phyloP scores from a whole-genome alignment of 2,329 filamentous ascomycete species.

The Diaporthe humulicola region DNA sequence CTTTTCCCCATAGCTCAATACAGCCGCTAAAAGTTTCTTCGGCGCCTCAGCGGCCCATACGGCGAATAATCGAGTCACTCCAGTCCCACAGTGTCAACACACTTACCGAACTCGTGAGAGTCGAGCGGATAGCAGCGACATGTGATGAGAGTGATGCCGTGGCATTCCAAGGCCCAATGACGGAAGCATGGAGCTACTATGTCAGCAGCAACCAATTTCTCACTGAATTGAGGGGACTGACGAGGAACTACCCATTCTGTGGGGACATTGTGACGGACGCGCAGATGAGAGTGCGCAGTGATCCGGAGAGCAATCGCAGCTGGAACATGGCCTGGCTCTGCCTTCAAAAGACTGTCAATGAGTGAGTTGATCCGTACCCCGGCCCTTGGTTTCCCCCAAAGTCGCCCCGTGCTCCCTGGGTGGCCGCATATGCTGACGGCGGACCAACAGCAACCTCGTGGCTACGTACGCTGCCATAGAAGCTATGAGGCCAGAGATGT shows the following conservation, averaged over 20 bases:
- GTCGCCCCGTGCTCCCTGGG: background rate
- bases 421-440: background rate
- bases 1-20: background rate
- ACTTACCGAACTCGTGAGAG: slow-evolving; percentile 77
- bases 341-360: slow-evolving; percentile 73
- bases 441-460: slow-evolving; percentile 66
- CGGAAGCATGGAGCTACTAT: slow-evolving; percentile 78
- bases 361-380: slow-evolving; percentile 61
- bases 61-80: slow-evolving; percentile 73
- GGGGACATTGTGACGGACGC: slow-evolving; percentile 76
- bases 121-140: slow-evolving; percentile 74
- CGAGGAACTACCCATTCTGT: slow-evolving; percentile 76
- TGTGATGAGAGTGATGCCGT: slow-evolving; percentile 71
- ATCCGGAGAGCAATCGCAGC: slow-evolving; percentile 76
- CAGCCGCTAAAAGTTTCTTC: background rate
- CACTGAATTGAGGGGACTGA: slow-evolving; percentile 77
- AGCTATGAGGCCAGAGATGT: slow-evolving; percentile 76
- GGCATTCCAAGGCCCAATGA: slow-evolving; percentile 74
- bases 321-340: slow-evolving; percentile 85
- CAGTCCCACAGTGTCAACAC: slow-evolving; percentile 79
- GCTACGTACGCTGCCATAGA: slow-evolving; percentile 71
- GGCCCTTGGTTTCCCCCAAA: background rate
- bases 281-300: slow-evolving; percentile 71
- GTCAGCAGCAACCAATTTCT: slow-evolving; percentile 78
- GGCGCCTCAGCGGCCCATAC: slow-evolving; percentile 50